phyloP scores from a whole-genome alignment of 2,329 filamentous ascomycete genomes.

The Fusarium sp. region DNA sequence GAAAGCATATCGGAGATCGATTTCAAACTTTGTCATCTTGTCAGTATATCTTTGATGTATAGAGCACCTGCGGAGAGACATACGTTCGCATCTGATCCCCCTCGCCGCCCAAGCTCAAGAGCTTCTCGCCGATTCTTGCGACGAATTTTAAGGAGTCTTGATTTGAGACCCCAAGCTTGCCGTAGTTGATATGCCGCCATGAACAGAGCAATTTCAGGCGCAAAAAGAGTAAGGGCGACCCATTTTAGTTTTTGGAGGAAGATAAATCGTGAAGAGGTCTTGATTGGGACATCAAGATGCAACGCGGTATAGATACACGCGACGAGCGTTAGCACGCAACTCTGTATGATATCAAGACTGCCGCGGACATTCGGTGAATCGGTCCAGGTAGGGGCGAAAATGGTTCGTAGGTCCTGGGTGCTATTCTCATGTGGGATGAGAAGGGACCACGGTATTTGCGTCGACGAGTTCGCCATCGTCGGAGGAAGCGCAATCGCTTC shows the following conservation, averaged over 20 bases:
- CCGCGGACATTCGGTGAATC: background rate
- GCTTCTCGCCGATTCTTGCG: background rate
- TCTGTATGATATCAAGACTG: conserved; percentile 44
- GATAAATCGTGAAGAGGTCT: conserved; percentile 4
- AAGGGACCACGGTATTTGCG: background rate
- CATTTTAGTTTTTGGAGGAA: conserved; percentile 42
- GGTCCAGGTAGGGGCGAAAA: background rate
- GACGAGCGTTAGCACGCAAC: conserved; percentile 49
- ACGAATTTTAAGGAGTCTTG: background rate
- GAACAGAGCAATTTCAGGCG: conserved; percentile 48
- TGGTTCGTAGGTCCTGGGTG: background rate
- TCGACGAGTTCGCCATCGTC: background rate
- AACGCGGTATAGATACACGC: conserved; percentile 52
- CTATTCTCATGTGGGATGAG: background rate
- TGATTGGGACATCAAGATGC: conserved; percentile 51
- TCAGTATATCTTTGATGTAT: background rate
- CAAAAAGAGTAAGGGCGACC: conserved; percentile 46
- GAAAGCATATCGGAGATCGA: conserved; percentile 42
- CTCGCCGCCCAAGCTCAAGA: background rate
- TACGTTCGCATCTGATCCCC: background rate
- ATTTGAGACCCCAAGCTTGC: conserved; percentile 16
- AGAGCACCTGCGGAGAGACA: background rate
- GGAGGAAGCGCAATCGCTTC: background rate
- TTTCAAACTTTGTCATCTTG: background rate
- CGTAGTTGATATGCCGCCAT: conserved; percentile 31